Base-by-base conservation (phyloP, 116 monocot species). In the Phalaenopsis hybrid region DNA sequence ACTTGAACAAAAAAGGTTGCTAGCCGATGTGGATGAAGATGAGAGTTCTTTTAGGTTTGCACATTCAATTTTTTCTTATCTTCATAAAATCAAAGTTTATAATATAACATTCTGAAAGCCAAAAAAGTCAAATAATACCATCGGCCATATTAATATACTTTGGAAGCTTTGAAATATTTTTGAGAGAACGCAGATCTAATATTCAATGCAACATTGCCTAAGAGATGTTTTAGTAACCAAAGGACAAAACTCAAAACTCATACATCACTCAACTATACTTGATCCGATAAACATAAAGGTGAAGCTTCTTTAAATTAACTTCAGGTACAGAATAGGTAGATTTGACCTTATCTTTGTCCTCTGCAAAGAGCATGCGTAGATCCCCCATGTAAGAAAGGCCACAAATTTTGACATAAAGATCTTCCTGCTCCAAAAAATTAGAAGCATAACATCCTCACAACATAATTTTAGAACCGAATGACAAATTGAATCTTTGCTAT, bases 381-480 rank as follows among this genome's bases (percentile, higher is more conserved):
- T 99, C 99, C 84, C 99, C 99, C 93, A 88, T 91, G 84, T 99
- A 99, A 67, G 99, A 95, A 45, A 99, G 92, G 78, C 92, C 85
- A 84, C 99, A 99, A 1, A 99, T 92, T 86, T 89, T 92, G 28
- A 83, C 89, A 92, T 99, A 99, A 67, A 99, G 79, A 79, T 95
- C 95, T 84, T 92, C 90, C 99, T 98, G 90, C 77, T 81, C 18
- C 55, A 80, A 18, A 79, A 34, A 34, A 77, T 31, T 17, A 78
- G 75, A 44, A 77, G 50, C 17, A 77, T 18, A 77, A 78, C 70
- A 75, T 75, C 45, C 17, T 46, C n/a, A 44, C 0, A 75, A 9
- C 28, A 11, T 15, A 7, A 12, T 51, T 17, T 28, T 77, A 77
- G 5, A 77, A 77, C 77, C 49, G 16, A 77, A 8, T 25, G 25